Evolutionary conservation across 2,329 filamentous ascomycete species (phyloP).

Genomic region (Fusarium buharicum): DNA sequence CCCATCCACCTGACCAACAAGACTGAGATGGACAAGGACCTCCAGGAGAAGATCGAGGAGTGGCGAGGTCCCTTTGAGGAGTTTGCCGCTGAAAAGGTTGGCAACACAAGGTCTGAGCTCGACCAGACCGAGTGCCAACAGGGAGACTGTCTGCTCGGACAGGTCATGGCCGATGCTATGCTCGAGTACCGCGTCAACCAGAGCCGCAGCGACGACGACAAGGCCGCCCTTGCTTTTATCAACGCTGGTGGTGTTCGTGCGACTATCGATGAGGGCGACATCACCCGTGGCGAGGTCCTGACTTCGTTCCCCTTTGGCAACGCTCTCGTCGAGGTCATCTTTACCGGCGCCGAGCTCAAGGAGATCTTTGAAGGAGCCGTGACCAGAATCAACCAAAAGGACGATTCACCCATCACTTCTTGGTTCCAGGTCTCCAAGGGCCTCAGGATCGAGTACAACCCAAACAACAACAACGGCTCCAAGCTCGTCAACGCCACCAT

Average conservation of each 20-base stretch:
- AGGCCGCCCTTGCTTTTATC: conserved; percentile 65
- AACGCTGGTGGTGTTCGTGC: conserved; percentile 73
- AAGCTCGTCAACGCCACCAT: conserved; percentile 65
- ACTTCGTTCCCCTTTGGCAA: conserved; percentile 75
- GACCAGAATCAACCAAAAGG: conserved; percentile 64
- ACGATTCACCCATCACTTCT: conserved; percentile 62
- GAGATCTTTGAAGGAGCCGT: conserved; percentile 69
- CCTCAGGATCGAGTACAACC: conserved; percentile 68
- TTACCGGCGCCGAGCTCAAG: conserved; percentile 65
- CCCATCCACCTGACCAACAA: conserved; percentile 72
- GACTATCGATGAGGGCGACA: conserved; percentile 68
- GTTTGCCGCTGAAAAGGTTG: conserved; percentile 68
- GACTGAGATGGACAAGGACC: conserved; percentile 64
- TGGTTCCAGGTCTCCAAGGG: conserved; percentile 69
- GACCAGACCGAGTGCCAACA: conserved; percentile 68
- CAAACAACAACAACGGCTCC: conserved; percentile 58
- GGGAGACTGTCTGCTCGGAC: conserved; percentile 67
- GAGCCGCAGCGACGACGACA: conserved; percentile 52
- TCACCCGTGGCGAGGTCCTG: conserved; percentile 71
- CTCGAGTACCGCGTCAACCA: conserved; percentile 66
- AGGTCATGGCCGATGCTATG: conserved; percentile 69
- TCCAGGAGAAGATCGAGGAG: conserved; percentile 66
- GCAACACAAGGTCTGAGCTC: conserved; percentile 63
- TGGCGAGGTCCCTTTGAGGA: conserved; percentile 71
- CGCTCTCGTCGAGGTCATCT: conserved; percentile 66